Evolutionary conservation across 2,329 filamentous ascomycete species (phyloP).

Genomic region (Macroventuria anomochaeta): DNA sequence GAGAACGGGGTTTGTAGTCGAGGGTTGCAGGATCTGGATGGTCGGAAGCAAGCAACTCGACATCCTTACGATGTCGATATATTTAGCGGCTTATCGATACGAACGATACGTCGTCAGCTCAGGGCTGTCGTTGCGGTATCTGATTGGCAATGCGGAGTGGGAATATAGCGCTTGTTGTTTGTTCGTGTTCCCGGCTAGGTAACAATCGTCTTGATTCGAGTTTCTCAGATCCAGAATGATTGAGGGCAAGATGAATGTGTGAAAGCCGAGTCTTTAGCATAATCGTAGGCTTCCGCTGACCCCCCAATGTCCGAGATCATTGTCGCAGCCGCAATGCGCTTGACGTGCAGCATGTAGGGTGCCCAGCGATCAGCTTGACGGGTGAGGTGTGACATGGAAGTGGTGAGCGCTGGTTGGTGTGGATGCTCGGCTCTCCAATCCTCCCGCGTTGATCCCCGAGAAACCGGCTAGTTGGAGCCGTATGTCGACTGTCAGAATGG

Average conservation of each 20-base stretch:
- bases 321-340: not conserved
- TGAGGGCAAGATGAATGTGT: not conserved
- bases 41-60: conserved; percentile 10
- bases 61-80: conserved; percentile 4
- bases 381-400: conserved; percentile 3
- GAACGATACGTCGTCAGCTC: conserved; percentile 7
- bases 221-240: not conserved
- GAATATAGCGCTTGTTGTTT: not conserved
- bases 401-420: conserved; percentile 10
- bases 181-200: conserved; percentile 6
- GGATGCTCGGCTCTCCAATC: conserved; percentile 13
- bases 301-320: conserved; percentile 14
- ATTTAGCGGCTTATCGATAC: conserved; percentile 7
- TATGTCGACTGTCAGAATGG: not conserved
- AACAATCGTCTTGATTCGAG: not conserved
- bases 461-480: conserved; percentile 12
- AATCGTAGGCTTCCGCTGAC: not conserved
- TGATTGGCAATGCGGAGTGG: conserved; percentile 5
- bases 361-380: not conserved
- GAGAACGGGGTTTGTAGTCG: conserved; percentile 3
- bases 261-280: conserved; percentile 6
- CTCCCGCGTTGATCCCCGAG: conserved; percentile 10
- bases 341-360: conserved; percentile 5
- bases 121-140: not conserved
- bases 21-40: conserved; percentile 10